These are phyloP conservation scores for Podaxis carcinomalis DNA, from an alignment of 768 basidiomycete genomes.

Conservation along the genomic window DNA sequence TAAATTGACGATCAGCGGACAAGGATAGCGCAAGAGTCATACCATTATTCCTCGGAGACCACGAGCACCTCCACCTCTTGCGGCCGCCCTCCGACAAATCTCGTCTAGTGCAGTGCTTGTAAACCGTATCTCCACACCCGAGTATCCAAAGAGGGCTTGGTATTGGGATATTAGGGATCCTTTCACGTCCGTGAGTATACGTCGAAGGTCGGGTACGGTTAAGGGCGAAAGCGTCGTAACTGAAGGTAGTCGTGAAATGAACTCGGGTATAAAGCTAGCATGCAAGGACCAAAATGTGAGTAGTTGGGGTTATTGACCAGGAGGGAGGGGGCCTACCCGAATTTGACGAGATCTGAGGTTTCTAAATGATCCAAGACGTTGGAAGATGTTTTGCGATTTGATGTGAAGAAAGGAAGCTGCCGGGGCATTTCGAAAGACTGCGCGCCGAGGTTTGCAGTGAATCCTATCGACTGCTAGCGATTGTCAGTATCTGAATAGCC, in stretches of 20 bases:
- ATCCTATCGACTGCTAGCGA: conserved; percentile 79
- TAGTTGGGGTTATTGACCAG: neutral
- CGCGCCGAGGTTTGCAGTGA: conserved; percentile 35
- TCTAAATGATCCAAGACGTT: conserved; percentile 69
- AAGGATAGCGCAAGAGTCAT: conserved; percentile 13
- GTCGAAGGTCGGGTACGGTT: conserved; percentile 74
- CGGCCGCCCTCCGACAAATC: conserved; percentile 73
- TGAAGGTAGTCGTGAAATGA: conserved; percentile 91
- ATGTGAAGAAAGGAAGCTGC: conserved; percentile 70
- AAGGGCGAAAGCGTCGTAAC: conserved; percentile 80
- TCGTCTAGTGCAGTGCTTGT: conserved; percentile 76
- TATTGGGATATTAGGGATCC: conserved; percentile 92
- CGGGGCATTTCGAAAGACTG: conserved; percentile 32
- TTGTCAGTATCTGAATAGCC: conserved; percentile 4
- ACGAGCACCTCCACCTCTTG: conserved; percentile 86
- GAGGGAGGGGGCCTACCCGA: conserved; percentile 46
- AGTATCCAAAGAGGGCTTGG: conserved; percentile 75
- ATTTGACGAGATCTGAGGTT: conserved; percentile 79
- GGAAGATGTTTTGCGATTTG: conserved; percentile 53
- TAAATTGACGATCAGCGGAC: neutral
- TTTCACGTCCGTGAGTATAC: conserved; percentile 89
- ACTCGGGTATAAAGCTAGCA: conserved; percentile 87
- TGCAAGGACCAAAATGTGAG: neutral
- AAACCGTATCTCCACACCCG: conserved; percentile 83
- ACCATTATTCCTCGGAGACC: conserved; percentile 90